phyloP scores from a whole-genome alignment of 2,329 filamentous ascomycete species.

The Intubia oerlemansii region DNA sequence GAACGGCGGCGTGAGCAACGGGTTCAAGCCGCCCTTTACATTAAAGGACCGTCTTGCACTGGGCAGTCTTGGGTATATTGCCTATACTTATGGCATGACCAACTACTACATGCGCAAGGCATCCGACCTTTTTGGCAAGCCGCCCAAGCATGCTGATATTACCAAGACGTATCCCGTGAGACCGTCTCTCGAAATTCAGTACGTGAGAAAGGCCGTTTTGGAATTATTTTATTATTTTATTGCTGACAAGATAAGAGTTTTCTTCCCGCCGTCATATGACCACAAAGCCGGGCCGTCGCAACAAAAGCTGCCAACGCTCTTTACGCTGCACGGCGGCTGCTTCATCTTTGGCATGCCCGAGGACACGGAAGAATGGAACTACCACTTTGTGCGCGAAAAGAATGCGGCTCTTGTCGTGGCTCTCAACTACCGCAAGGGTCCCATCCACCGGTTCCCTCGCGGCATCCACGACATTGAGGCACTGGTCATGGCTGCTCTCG shows the following conservation, averaged over 20 bases:
- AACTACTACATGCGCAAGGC: too few species aligned
- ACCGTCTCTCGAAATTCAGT: too few species aligned
- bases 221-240: too few species aligned
- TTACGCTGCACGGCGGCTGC: constrained; percentile 30
- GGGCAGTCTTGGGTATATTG: too few species aligned
- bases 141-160: too few species aligned
- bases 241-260: too few species aligned
- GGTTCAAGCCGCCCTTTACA: too few species aligned
- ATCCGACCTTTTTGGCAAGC: neutral
- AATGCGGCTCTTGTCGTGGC: constrained; percentile 22
- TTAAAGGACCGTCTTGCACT: too few species aligned
- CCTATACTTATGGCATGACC: too few species aligned
- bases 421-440: constrained; percentile 27
- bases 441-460: constrained; percentile 20
- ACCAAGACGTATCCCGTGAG: too few species aligned
- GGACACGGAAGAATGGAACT: constrained; percentile 25
- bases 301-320: constrained; percentile 18
- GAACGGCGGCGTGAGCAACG: too few species aligned
- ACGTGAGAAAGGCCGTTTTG: too few species aligned
- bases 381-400: constrained; percentile 16
- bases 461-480: constrained; percentile 23
- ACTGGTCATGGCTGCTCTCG: constrained; percentile 18
- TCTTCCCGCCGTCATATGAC: constrained; percentile 17
- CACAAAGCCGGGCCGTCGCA: constrained; percentile 6
- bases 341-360: constrained; percentile 21